Conservation (phyloP, 73 alveolate species). For the Paramecium sexaurelia region DNA sequence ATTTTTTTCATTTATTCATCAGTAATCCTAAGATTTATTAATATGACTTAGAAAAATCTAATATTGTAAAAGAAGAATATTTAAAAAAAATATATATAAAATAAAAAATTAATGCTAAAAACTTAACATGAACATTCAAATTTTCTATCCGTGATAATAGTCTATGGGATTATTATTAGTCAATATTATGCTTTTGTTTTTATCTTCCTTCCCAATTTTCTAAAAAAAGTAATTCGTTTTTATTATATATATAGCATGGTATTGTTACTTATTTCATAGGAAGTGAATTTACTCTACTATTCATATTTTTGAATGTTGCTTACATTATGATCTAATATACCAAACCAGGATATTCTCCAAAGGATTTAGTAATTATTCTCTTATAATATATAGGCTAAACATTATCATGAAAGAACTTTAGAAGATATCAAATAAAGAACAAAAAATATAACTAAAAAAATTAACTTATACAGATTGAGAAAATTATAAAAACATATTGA, state of each 20-base stretch:
- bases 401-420: conserved; percentile 42
- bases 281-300: neutral
- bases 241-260: neutral
- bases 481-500: neutral
- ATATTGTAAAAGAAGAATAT: neutral
- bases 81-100: neutral
- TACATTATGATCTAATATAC: neutral
- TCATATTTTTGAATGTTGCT: neutral
- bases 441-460: neutral
- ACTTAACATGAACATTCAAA: neutral
- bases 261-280: neutral
- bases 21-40: neutral
- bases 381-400: neutral
- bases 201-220: neutral
- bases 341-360: conserved; percentile 45
- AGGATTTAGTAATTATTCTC: neutral
- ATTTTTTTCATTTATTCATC: neutral
- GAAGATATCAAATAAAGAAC: conserved; percentile 53
- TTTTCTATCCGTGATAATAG: neutral
- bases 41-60: neutral
- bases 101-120: neutral
- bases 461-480: neutral
- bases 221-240: neutral
- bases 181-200: conserved; percentile 31
- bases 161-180: conserved; percentile 12